Conservation (phyloP, 441 rosid species). For the Brassica balearica region DNA sequence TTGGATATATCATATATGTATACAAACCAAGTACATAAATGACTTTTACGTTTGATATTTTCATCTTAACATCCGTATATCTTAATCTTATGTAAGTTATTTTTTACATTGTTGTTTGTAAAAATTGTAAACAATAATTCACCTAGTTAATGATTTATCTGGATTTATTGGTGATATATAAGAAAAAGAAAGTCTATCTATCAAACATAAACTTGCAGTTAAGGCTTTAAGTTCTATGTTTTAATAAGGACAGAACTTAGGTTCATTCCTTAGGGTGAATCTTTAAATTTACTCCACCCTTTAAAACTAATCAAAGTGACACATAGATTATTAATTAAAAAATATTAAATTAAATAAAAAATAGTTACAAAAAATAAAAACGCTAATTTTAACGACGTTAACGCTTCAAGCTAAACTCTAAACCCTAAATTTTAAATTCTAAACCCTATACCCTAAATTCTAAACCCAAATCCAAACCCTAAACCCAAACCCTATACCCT, state of each 20-base stretch:
- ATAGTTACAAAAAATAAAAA: too few relatives aligned
- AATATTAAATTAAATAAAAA: too few relatives aligned
- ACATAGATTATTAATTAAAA: too few relatives aligned
- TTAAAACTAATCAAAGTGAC: too few relatives aligned
- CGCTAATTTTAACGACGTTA: too few relatives aligned
- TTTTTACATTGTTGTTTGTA: not conserved
- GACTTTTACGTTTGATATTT: not conserved
- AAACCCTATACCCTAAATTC: too few relatives aligned
- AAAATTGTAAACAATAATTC: not conserved
- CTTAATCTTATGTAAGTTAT: not conserved
- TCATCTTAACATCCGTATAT: not conserved
- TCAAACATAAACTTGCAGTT: not conserved
- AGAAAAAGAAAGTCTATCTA: conserved; percentile 3
- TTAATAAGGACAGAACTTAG: not conserved
- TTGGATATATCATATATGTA: not conserved
- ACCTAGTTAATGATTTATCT: not conserved
- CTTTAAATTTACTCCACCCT: too few relatives aligned
- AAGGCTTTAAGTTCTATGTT: not conserved
- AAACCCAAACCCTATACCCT: too few relatives aligned
- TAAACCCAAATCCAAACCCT: too few relatives aligned
- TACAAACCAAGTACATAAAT: not conserved
- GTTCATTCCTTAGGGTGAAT: too few relatives aligned
- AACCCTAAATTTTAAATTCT: too few relatives aligned
- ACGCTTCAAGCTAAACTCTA: too few relatives aligned
- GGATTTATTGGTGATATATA: not conserved